Percentiles rank a stretch among this genome's conserved stretches.
Conservation (phyloP, 768 basidiomycete genomes). For the Clathrus columnatus region DNA sequence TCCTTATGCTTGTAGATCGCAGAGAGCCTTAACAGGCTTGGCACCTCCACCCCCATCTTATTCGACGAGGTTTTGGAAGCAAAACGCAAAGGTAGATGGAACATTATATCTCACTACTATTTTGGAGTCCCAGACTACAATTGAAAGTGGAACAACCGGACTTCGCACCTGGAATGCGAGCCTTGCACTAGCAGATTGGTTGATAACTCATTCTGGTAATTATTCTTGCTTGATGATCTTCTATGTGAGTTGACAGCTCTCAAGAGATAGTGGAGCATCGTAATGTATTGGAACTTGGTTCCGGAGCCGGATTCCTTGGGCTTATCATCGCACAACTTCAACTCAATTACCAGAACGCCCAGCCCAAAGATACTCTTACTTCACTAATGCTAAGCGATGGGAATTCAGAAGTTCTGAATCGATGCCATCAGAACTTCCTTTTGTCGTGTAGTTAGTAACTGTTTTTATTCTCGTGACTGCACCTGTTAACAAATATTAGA, state of each 20-base stretch:
- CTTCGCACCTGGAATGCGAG: constrained; percentile 75
- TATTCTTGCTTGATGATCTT: background rate
- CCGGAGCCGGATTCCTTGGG: constrained; percentile 70
- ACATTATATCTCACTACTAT: constrained; percentile 41
- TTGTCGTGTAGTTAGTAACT: constrained; percentile 56
- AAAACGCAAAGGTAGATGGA: background rate
- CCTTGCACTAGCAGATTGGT: constrained; percentile 51
- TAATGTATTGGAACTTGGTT: constrained; percentile 64
- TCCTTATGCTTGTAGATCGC: constrained; percentile 22
- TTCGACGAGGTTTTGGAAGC: constrained; percentile 56
- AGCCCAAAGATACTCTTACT: constrained; percentile 3
- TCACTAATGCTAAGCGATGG: constrained; percentile 55
- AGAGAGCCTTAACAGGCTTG: constrained; percentile 15
- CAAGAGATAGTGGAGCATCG: constrained; percentile 35
- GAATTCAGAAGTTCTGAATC: constrained; percentile 49
- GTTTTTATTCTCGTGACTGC: background rate
- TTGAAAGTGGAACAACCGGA: constrained; percentile 73
- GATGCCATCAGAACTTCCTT: constrained; percentile 51
- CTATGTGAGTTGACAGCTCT: background rate
- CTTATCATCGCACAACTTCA: constrained; percentile 54
- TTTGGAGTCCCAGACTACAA: constrained; percentile 62
- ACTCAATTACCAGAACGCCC: constrained; percentile 15
- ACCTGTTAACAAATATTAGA: background rate
- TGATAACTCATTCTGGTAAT: constrained; percentile 49
- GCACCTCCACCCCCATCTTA: constrained; percentile 46